Evolutionary conservation across 495 filamentous ascomycete genomes (phyloP).

Genomic region (Aspergillus heteromorphus): DNA sequence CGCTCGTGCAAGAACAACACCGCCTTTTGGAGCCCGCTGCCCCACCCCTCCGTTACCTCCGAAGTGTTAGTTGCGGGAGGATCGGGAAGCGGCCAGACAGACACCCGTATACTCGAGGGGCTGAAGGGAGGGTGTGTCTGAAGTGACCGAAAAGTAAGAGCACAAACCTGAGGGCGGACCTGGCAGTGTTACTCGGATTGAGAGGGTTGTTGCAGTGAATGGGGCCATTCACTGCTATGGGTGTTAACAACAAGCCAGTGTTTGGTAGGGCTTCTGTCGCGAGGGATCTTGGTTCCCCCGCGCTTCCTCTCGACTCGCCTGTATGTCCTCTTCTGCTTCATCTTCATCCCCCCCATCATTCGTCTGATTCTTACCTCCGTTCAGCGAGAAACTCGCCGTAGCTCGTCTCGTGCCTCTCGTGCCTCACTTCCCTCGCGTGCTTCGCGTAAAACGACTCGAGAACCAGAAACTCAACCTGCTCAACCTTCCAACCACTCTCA

Average conservation of each 20-base stretch:
- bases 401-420: constrained; percentile 14
- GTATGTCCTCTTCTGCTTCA: constrained; percentile 11
- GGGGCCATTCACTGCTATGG: neutral
- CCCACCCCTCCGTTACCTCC: neutral
- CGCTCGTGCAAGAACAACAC: neutral
- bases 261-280: constrained; percentile 19
- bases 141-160: constrained; percentile 2
- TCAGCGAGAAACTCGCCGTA: constrained; percentile 13
- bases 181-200: no score
- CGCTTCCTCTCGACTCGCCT: constrained; percentile 12
- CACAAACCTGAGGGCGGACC: neutral
- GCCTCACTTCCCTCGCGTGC: constrained; percentile 1
- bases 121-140: neutral
- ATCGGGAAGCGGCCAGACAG: neutral
- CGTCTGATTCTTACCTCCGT: neutral
- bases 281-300: constrained; percentile 15
- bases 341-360: neutral
- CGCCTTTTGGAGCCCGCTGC: neutral
- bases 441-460: constrained; percentile 16
- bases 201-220: neutral
- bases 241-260: constrained; percentile 14
- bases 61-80: neutral
- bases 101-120: neutral
- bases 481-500: constrained; percentile 13
- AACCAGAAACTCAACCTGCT: constrained; percentile 13